phyloP scores from a whole-genome alignment of 139 green algal genomes.

The Chlamydomonas incerta region DNA sequence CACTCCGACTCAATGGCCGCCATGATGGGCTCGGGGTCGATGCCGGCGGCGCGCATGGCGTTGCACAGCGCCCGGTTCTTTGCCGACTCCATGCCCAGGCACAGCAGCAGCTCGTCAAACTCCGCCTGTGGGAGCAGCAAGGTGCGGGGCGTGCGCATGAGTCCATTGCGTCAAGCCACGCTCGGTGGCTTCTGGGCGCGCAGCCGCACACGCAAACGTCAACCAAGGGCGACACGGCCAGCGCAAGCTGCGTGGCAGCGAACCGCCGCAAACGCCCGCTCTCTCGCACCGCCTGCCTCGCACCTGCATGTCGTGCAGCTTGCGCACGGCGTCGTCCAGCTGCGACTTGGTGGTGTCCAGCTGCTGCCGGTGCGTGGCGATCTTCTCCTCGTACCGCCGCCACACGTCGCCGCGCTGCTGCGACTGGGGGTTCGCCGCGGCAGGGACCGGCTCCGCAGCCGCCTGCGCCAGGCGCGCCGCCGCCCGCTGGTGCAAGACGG shows the following conservation, averaged over 20 bases:
- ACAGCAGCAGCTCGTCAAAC: slow-evolving; percentile 47
- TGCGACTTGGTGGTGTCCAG: slow-evolving; percentile 35
- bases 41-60: slow-evolving; percentile 26
- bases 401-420: slow-evolving; percentile 20
- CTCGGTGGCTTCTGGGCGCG: no score
- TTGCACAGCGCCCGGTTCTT: slow-evolving; percentile 45
- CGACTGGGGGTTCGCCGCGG: no score
- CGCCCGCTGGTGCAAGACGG: slow-evolving; percentile 11
- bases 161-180: no score
- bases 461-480: slow-evolving; percentile 25
- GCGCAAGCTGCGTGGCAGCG: no score
- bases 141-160: no score
- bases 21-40: slow-evolving; percentile 3
- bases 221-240: no score
- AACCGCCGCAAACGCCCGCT: no score
- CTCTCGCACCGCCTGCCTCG: no score
- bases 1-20: slow-evolving; percentile 31
- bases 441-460: background rate
- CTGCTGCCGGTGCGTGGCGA: slow-evolving; percentile 25
- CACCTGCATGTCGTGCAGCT: slow-evolving; percentile 44
- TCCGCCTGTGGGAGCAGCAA: background rate
- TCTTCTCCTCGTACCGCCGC: slow-evolving; percentile 32
- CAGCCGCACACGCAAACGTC: no score
- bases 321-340: slow-evolving; percentile 34
- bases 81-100: slow-evolving; percentile 42